Percentiles rank a stretch among this genome's conserved stretches.
Evolutionary conservation across 192 early-diverging fungal species (phyloP).

Genomic region (Kickxella alabastrina): DNA sequence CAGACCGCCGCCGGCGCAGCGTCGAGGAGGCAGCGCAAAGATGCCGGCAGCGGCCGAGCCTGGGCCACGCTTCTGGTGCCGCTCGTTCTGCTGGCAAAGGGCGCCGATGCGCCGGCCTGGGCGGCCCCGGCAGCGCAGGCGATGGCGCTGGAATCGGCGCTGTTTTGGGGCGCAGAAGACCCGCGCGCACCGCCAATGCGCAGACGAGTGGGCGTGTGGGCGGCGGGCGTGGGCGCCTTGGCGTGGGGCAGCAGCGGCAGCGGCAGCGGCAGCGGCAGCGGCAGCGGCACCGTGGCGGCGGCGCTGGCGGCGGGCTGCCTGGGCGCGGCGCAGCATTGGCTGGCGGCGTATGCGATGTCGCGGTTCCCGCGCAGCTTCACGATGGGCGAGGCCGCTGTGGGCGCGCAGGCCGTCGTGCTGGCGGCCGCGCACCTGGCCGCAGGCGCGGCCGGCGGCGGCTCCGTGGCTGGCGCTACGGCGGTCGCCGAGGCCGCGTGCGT

Average conservation of each 20-base stretch:
- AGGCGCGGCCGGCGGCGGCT: neutral
- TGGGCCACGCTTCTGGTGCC: conserved; percentile 37
- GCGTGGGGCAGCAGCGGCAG: no score
- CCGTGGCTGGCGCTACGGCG: no score
- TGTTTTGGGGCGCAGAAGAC: no score
- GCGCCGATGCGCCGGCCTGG: neutral
- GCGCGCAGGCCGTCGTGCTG: conserved; percentile 17
- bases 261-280: no score
- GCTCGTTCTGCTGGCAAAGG: conserved; percentile 16
- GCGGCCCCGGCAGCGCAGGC: neutral
- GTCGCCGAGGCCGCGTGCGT: conserved; percentile 2
- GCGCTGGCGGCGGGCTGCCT: no score
- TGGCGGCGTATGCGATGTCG: neutral
- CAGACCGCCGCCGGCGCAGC: no score
- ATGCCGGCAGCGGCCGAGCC: conserved; percentile 24
- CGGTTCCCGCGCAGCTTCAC: conserved; percentile 34
- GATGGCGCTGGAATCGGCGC: no score
- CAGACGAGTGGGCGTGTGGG: no score
- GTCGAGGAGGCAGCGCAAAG: no score
- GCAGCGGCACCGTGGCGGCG: no score
- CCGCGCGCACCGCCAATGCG: no score
- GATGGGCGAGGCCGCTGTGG: conserved; percentile 35
- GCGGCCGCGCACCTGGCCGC: conserved; percentile 8
- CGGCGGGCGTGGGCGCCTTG: no score
- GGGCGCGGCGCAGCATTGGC: neutral